Percentiles rank a stretch among this genome's conserved stretches.
Conservation (phyloP, 257 asterid genomes). For the Perilla frutescens region DNA sequence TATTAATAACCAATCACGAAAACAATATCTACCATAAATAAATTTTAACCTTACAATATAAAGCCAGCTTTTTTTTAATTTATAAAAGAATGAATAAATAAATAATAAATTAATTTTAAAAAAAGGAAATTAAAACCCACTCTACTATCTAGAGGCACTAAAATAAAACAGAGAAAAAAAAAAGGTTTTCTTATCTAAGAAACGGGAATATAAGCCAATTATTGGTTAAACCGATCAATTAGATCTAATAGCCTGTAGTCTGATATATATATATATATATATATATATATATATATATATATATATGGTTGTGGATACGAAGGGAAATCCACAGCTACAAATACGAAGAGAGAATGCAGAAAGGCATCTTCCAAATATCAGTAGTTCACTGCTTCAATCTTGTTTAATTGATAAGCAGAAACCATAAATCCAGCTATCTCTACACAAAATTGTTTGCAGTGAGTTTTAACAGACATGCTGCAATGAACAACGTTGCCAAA, state of each 20-base stretch:
- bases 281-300: too few species aligned
- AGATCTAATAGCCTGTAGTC: too few species aligned
- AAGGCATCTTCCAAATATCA: background rate
- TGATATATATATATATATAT: too few species aligned
- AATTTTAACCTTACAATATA: too few species aligned
- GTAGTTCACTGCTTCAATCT: constrained; percentile 10
- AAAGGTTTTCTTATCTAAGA: too few species aligned
- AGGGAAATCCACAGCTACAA: background rate
- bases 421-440: constrained; percentile 9
- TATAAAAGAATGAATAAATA: too few species aligned
- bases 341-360: background rate
- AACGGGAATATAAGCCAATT: background rate
- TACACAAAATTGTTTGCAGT: constrained; percentile 2
- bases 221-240: background rate
- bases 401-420: constrained; percentile 1
- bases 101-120: too few species aligned
- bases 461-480: background rate
- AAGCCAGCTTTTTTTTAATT: too few species aligned
- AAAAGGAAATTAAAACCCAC: background rate
- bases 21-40: too few species aligned
- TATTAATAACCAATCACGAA: too few species aligned
- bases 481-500: background rate
- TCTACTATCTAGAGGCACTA: too few species aligned
- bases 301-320: background rate
- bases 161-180: too few species aligned